Conservation (phyloP, 495 filamentous ascomycete species). For the Tetracladium setigerum region DNA sequence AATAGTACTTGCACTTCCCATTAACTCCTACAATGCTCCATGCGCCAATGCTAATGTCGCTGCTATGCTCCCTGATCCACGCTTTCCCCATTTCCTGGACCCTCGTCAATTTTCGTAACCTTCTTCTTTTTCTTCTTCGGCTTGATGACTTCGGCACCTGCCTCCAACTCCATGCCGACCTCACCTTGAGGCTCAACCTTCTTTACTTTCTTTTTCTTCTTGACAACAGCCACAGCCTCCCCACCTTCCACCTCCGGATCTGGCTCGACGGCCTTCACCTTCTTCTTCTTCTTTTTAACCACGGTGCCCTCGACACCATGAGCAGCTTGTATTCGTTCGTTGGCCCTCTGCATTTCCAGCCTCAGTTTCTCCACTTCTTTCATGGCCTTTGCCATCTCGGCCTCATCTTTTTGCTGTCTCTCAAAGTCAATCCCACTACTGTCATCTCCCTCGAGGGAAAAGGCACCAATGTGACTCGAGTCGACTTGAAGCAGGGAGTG, state of each 20-base stretch:
- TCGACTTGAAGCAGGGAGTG: slow-evolving; percentile 70
- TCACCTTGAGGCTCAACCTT: slow-evolving; percentile 14
- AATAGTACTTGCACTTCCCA: too few species aligned
- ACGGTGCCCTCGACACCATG: slow-evolving; percentile 66
- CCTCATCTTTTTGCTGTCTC: slow-evolving; percentile 51
- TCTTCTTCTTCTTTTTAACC: slow-evolving; percentile 73
- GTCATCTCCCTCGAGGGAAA: slow-evolving; percentile 51
- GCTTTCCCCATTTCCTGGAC: slow-evolving; percentile 7
- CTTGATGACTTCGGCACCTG: slow-evolving; percentile 13
- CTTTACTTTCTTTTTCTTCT: slow-evolving; percentile 29
- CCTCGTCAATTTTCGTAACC: slow-evolving; percentile 6
- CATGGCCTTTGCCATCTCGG: slow-evolving; percentile 77
- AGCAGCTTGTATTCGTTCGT: slow-evolving; percentile 68
- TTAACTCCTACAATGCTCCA: slow-evolving; percentile 6
- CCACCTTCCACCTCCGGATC: slow-evolving; percentile 9
- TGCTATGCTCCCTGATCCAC: slow-evolving; percentile 1
- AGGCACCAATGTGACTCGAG: slow-evolving; percentile 63
- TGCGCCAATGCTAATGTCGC: slow-evolving; percentile 11
- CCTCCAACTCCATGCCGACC: not conserved
- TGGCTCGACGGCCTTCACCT: slow-evolving; percentile 24
- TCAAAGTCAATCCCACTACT: slow-evolving; percentile 34
- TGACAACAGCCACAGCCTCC: slow-evolving; percentile 16
- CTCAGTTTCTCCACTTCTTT: slow-evolving; percentile 77
- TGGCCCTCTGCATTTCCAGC: slow-evolving; percentile 84
- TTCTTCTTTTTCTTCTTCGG: slow-evolving; percentile 15